Evolutionary conservation across 192 early-diverging fungal species (phyloP).

Genomic region (Backusella liffmaniae): DNA sequence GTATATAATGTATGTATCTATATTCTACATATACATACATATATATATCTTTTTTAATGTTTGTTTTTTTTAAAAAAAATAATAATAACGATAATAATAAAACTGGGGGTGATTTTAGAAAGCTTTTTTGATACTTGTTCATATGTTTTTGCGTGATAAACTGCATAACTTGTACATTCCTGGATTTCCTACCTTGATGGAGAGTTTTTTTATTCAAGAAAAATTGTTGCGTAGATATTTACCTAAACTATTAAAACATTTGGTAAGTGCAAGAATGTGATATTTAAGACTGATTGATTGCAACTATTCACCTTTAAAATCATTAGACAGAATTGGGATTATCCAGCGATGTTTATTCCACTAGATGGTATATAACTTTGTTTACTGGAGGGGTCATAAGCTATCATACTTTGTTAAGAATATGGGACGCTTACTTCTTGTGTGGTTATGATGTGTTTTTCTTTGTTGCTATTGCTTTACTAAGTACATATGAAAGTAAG

Average conservation of each 20-base stretch:
- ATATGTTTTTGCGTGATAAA: conserved; percentile 47
- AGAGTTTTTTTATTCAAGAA: conserved; percentile 58
- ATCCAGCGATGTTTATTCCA: conserved; percentile 49
- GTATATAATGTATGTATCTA: background rate
- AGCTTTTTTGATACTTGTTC: conserved; percentile 49
- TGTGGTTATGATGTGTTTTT: conserved; percentile 55
- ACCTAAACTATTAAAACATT: conserved; percentile 42
- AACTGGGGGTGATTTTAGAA: conserved; percentile 33
- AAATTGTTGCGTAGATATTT: conserved; percentile 42
- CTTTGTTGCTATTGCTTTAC: conserved; percentile 47
- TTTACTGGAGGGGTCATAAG: conserved; percentile 53
- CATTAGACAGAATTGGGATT: conserved; percentile 44
- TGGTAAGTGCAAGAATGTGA: conserved; percentile 38
- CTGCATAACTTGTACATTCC: conserved; percentile 52
- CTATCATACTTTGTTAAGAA: conserved; percentile 50
- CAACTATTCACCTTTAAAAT: background rate
- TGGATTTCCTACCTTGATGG: conserved; percentile 55
- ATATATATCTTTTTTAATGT: background rate
- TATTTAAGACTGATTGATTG: background rate
- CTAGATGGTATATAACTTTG: conserved; percentile 60
- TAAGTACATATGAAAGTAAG: conserved; percentile 49
- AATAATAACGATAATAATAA: background rate
- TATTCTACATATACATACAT: background rate
- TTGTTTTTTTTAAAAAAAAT: background rate
- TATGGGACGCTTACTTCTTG: conserved; percentile 55